Base-by-base conservation (phyloP, 352 stramenopile species). In the Lagenidium giganteum region DNA sequence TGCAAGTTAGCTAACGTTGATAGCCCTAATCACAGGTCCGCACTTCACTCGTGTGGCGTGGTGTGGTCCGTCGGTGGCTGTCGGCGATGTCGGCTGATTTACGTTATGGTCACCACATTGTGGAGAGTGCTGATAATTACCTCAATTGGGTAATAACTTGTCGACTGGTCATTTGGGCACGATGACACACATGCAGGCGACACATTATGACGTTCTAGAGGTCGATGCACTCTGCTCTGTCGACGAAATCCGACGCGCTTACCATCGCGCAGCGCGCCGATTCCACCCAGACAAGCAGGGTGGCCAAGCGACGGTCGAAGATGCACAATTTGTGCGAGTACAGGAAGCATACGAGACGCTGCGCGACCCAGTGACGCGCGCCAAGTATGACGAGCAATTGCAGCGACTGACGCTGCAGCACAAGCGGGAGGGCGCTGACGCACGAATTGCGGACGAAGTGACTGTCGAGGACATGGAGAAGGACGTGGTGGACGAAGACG, bases 311-410 rank as follows among this genome's bases (percentile, higher is more conserved):
- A n/a, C 21, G 3, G 18, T 22, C 5, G 9, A 18, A 23, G 31
- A 42, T 9, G 61, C 38, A 16, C 25, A 23, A 12, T 91, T 91
- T 35, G 51, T 83, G 34, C 51, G 57, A 25, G 57, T 85, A 26
- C 76, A 92, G 42, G 65, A 60, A 22, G 77, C 76, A 8, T 92
- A 92, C 47, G 76, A 92, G 44, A 65, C 68, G 43, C 55, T 92
- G 41, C 56, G 76, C 2, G 64, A 68, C 26, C 52, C 49, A 4
- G 63, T 67, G 11, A 35, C 51, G 24, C 58, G 80, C 16, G 61
- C 54, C 4, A 35, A 54, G 29, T 92, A 92, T 48, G 80, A 92
- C 55, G 41, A 56, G 36, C 54, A 65, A 41, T 35, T 81, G n/a
- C 49, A 47, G 24, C 62, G 63, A 21, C 61, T 76, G 13, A 50